phyloP scores from a whole-genome alignment of 2,329 filamentous ascomycete species.

The Aspergillus phoenicis region DNA sequence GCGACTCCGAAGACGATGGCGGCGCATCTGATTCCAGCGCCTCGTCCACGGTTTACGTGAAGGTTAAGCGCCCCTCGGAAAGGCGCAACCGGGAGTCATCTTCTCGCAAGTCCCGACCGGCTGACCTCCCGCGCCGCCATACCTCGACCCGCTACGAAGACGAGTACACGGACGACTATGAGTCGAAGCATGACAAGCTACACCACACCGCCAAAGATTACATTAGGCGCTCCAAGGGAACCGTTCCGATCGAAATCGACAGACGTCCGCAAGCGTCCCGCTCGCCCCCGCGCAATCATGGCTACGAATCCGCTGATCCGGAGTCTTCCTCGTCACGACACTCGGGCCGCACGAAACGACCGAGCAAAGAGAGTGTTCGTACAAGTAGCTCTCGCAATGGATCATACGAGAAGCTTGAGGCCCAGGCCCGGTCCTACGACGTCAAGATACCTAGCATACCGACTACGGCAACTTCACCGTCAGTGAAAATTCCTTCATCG shows the following conservation, averaged over 20 bases:
- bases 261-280: conserved; percentile 34
- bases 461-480: conserved; percentile 37
- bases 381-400: conserved; percentile 35
- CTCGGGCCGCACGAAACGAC: conserved; percentile 34
- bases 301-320: conserved; percentile 35
- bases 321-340: conserved; percentile 35
- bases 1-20: conserved; percentile 36
- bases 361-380: conserved; percentile 26
- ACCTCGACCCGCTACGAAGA: conserved; percentile 29
- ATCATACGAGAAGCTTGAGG: conserved; percentile 36
- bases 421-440: conserved; percentile 25
- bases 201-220: conserved; percentile 40
- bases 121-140: conserved; percentile 26
- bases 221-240: conserved; percentile 39
- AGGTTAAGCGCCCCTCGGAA: conserved; percentile 25
- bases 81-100: conserved; percentile 28
- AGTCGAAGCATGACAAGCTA: conserved; percentile 38
- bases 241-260: conserved; percentile 24
- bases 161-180: conserved; percentile 30
- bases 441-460: conserved; percentile 40
- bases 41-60: conserved; percentile 21
- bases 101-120: conserved; percentile 24
- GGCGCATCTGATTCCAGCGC: conserved; percentile 38
- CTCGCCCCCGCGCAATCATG: conserved; percentile 34
- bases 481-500: conserved; percentile 31